These are phyloP conservation scores for Melaleuca alternifolia DNA, from an alignment of 345 rosid genomes.

Conservation along the genomic window DNA sequence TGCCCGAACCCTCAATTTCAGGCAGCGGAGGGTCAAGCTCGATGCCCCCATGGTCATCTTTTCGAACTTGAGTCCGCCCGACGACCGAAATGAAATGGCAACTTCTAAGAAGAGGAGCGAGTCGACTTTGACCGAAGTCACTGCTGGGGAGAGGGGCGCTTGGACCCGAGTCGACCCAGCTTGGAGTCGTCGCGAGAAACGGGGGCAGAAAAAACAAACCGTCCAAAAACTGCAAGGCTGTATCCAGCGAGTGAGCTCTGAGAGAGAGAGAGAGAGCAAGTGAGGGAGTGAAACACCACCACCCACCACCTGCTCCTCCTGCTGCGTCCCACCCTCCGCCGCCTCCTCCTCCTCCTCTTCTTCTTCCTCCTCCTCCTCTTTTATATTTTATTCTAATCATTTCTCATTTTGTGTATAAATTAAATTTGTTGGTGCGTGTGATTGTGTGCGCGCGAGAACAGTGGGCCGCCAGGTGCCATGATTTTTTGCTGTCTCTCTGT, in stretches of 20 bases:
- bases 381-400: not conserved
- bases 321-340: not conserved
- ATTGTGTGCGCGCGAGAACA: not conserved
- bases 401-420: no score
- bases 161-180: not conserved
- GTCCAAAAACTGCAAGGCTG: not conserved
- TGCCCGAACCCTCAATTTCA: no score
- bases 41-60: no score
- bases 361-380: not conserved
- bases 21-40: no score
- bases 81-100: no score
- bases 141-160: no score
- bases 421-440: not conserved
- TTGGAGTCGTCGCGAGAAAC: not conserved
- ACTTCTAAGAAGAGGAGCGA: no score
- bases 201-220: not conserved
- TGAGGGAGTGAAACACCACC: rapidly evolving
- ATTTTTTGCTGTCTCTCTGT: not conserved
- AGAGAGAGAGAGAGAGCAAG: not conserved
- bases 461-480: not conserved
- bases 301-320: not conserved
- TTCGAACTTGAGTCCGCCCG: no score
- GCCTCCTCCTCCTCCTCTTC: not conserved
- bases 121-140: no score
- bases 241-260: not conserved